A percentile compares a stretch with the other conserved stretches of the same genome.
Conservation (phyloP, 306 rosid species). For the Malus sieversii region DNA sequence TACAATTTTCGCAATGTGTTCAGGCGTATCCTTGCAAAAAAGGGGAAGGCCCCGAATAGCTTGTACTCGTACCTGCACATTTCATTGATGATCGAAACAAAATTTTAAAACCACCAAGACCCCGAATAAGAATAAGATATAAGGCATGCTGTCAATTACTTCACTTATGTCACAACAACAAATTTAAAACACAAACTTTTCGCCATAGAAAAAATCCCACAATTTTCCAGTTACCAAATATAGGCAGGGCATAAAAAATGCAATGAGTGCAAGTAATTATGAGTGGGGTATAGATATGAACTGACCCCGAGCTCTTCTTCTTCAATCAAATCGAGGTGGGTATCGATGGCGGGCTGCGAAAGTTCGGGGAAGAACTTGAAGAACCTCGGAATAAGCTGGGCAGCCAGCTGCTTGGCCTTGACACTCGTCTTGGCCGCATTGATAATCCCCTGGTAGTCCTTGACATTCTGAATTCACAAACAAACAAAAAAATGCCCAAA, state of each 20-base stretch:
- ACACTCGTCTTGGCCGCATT: slow-evolving; percentile 78
- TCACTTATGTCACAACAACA: neutral
- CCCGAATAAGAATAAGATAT: neutral
- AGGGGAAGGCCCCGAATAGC: slow-evolving; percentile 96
- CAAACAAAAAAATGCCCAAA: neutral
- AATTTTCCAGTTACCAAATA: neutral
- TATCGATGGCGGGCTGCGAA: slow-evolving; percentile 62
- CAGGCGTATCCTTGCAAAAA: slow-evolving; percentile 97
- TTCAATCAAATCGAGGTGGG: slow-evolving; percentile 87
- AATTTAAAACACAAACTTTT: neutral
- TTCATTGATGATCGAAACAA: slow-evolving; percentile 6
- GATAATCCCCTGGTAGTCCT: slow-evolving; percentile 78
- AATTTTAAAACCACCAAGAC: neutral
- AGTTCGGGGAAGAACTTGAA: slow-evolving; percentile 84
- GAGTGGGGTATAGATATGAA: neutral
- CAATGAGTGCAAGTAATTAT: neutral
- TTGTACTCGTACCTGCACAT: slow-evolving; percentile 84
- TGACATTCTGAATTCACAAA: slow-evolving; percentile 41
- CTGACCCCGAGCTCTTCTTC: slow-evolving; percentile 94
- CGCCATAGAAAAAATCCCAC: neutral
- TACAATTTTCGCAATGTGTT: slow-evolving; percentile 74
- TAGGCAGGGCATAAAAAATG: neutral
- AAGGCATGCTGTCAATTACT: neutral
- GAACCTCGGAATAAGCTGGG: slow-evolving; percentile 92
- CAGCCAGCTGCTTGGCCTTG: slow-evolving; percentile 91